phyloP scores from a whole-genome alignment of 768 basidiomycete genomes.

The Melanogaster broomeanus region DNA sequence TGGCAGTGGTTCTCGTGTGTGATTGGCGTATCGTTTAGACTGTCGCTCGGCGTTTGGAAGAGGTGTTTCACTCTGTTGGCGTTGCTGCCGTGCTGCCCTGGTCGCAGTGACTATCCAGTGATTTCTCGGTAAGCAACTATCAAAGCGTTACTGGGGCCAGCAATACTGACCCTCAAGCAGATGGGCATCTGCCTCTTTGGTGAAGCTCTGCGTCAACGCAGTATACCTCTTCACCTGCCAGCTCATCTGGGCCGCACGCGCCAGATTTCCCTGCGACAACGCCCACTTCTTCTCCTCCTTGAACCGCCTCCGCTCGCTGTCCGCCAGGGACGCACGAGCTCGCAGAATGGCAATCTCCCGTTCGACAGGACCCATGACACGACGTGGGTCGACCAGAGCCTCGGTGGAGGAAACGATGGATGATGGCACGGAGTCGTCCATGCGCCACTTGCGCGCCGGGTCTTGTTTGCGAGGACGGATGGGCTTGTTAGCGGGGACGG shows the following conservation, averaged over 20 bases:
- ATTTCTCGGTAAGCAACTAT: constrained; percentile 6
- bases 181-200: constrained; percentile 72
- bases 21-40: constrained; percentile 30
- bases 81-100: constrained; percentile 20
- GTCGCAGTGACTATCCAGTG: constrained; percentile 27
- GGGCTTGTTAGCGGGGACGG: constrained; percentile 24
- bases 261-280: constrained; percentile 70
- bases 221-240: constrained; percentile 85
- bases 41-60: constrained; percentile 23
- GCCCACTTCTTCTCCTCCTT: constrained; percentile 92
- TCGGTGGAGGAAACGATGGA: constrained; percentile 71
- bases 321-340: constrained; percentile 77
- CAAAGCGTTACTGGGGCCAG: background rate
- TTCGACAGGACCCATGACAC: constrained; percentile 63
- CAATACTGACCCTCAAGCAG: constrained; percentile 56
- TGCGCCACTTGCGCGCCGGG: constrained; percentile 32
- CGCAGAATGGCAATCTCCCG: constrained; percentile 76
- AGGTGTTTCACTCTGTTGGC: constrained; percentile 7
- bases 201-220: constrained; percentile 78
- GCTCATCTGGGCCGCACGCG: constrained; percentile 76
- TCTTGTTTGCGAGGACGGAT: constrained; percentile 29
- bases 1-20: constrained; percentile 18
- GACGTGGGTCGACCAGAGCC: constrained; percentile 59
- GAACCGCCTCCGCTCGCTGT: constrained; percentile 78
- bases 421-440: constrained; percentile 40